These are phyloP conservation scores for Cercospora brassicicola DNA, from an alignment of 2,329 filamentous ascomycete species.

Conservation along the genomic window DNA sequence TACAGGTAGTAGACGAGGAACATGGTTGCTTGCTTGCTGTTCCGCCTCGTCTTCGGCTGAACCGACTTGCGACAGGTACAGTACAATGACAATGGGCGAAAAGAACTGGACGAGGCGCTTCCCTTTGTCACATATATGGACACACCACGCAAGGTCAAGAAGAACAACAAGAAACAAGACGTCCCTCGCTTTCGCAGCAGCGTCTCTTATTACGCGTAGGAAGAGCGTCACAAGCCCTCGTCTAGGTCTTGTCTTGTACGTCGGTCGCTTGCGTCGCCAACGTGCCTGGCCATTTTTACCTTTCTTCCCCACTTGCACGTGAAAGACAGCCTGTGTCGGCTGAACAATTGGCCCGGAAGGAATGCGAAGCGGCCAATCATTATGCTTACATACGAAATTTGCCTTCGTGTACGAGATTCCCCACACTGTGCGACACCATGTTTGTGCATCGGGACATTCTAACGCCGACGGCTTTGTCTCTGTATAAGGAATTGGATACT, in stretches of 20 bases:
- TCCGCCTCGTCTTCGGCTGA: neutral
- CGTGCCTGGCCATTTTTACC: neutral
- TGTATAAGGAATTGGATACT: neutral
- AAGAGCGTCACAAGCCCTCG: neutral
- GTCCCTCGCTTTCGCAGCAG: neutral
- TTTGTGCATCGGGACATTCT: neutral
- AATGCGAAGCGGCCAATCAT: neutral
- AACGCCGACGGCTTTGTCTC: neutral
- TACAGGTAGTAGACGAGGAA: slow-evolving; percentile 11
- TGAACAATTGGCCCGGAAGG: neutral
- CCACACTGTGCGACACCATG: neutral
- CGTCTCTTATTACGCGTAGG: neutral
- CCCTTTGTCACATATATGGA: neutral
- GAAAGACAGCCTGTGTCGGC: neutral
- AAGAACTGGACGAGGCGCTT: neutral
- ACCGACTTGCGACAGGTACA: neutral
- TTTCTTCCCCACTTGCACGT: neutral
- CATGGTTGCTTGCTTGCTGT: neutral
- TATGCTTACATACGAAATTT: neutral
- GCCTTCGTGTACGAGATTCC: neutral
- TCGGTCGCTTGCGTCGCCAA: neutral
- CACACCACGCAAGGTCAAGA: neutral
- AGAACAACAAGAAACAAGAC: neutral
- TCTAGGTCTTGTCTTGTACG: neutral
- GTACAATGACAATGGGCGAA: neutral